These are phyloP conservation scores for Lactifluus pinguis DNA, from an alignment of 768 basidiomycete species.

Conservation along the genomic window DNA sequence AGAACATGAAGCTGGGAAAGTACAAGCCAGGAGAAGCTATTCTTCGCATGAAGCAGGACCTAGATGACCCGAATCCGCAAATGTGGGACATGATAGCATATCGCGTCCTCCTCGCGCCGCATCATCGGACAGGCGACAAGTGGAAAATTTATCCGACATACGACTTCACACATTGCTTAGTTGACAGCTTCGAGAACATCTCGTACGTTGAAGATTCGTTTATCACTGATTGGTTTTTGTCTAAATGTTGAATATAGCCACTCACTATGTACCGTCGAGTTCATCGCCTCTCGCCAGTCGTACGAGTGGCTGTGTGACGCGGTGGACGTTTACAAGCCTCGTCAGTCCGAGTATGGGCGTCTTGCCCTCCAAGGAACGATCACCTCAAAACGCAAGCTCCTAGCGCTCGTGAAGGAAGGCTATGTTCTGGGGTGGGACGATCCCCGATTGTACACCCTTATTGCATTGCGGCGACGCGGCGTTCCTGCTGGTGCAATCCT, in stretches of 20 bases:
- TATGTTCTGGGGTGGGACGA: constrained; percentile 95
- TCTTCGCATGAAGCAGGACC: constrained; percentile 95
- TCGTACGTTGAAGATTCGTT: constrained; percentile 52
- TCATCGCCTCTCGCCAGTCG: constrained; percentile 89
- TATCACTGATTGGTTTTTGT: not conserved
- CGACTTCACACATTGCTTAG: constrained; percentile 96
- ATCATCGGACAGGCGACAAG: constrained; percentile 86
- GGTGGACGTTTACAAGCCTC: constrained; percentile 93
- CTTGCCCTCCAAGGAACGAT: constrained; percentile 90
- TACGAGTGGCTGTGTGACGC: constrained; percentile 99
- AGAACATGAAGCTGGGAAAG: constrained; percentile 83
- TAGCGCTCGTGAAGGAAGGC: constrained; percentile 74
- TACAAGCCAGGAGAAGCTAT: constrained; percentile 90
- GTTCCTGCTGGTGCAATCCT: constrained; percentile 94
- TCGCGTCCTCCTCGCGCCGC: constrained; percentile 80
- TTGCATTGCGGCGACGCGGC: constrained; percentile 89
- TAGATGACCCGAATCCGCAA: constrained; percentile 87
- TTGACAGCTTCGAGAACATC: constrained; percentile 98
- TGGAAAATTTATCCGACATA: constrained; percentile 99
- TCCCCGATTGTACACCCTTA: constrained; percentile 92
- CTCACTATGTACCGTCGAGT: constrained; percentile 94
- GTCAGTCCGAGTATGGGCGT: constrained; percentile 94
- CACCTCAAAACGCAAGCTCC: constrained; percentile 94
- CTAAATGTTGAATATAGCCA: constrained; percentile 45
- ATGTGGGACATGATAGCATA: constrained; percentile 99